These are phyloP conservation scores for Coprinopsis strossmayeri DNA, from an alignment of 768 basidiomycete species.

Conservation along the genomic window DNA sequence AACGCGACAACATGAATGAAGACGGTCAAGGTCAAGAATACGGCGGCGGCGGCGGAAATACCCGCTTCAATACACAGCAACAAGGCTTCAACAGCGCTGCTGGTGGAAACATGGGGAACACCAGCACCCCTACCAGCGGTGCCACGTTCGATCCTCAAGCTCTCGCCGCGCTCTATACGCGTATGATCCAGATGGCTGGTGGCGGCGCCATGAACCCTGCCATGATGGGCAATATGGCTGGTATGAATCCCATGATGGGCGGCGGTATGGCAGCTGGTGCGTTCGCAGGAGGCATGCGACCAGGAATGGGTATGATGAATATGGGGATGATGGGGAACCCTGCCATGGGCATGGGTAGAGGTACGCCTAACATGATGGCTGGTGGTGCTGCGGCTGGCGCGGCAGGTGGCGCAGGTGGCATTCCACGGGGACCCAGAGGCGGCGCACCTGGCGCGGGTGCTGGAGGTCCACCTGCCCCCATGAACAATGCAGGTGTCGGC, in stretches of 20 bases:
- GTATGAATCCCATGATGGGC: conserved; percentile 31
- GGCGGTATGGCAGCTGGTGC: conserved; percentile 34
- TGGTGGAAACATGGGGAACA: conserved; percentile 25
- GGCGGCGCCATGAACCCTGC: conserved; percentile 49
- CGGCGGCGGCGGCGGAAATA: conserved; percentile 16
- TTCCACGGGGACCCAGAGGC: conserved; percentile 65
- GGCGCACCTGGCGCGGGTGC: conserved; percentile 49
- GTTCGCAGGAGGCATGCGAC: conserved; percentile 28
- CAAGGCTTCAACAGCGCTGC: conserved; percentile 26
- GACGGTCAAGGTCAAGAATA: conserved; percentile 16
- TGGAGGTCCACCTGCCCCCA: conserved; percentile 36
- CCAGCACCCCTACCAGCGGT: conserved; percentile 41
- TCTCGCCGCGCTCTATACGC: conserved; percentile 87
- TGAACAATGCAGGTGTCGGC: conserved; percentile 55
- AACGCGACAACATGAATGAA: conserved; percentile 43
- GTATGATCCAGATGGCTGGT: conserved; percentile 87
- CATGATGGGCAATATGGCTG: conserved; percentile 50
- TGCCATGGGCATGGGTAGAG: conserved; percentile 25
- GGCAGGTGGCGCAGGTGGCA: conserved; percentile 33
- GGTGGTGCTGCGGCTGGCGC: conserved; percentile 31
- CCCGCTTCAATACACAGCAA: conserved; percentile 23
- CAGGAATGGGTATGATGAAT: conserved; percentile 32
- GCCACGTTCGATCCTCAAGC: conserved; percentile 87
- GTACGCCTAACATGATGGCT: conserved; percentile 30
- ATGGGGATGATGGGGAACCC: conserved; percentile 22